These are phyloP conservation scores for Aspergillus phoenicis DNA, from an alignment of 2,329 filamentous ascomycete genomes.

Conservation along the genomic window DNA sequence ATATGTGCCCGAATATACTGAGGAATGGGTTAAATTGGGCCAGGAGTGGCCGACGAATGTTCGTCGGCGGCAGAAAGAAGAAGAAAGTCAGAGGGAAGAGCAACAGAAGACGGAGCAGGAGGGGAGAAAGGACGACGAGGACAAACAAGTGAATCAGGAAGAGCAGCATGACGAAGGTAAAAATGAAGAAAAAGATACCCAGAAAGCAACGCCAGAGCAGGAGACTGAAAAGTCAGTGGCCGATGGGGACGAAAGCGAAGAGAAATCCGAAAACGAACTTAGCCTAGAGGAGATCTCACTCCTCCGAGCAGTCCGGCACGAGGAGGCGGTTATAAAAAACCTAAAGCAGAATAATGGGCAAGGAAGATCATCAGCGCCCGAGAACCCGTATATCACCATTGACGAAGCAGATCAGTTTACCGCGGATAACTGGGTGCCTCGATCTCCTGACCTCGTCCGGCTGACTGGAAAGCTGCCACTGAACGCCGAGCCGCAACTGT, in stretches of 20 bases:
- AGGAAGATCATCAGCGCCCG: constrained; percentile 38
- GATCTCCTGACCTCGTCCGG: constrained; percentile 51
- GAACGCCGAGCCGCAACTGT: constrained; percentile 53
- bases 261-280: constrained; percentile 31
- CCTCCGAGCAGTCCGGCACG: constrained; percentile 46
- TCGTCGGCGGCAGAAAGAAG: not conserved
- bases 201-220: not conserved
- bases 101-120: constrained; percentile 12
- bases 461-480: constrained; percentile 57
- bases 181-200: constrained; percentile 9
- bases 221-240: not conserved
- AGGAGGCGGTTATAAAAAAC: constrained; percentile 46
- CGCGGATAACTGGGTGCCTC: constrained; percentile 58
- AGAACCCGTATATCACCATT: constrained; percentile 43
- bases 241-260: not conserved
- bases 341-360: constrained; percentile 51
- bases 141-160: constrained; percentile 19
- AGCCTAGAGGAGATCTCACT: constrained; percentile 50
- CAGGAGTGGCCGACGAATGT: constrained; percentile 54
- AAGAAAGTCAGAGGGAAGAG: not conserved
- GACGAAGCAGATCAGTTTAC: constrained; percentile 56
- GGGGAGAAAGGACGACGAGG: constrained; percentile 37
- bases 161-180: constrained; percentile 21
- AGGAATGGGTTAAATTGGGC: constrained; percentile 53
- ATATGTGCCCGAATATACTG: constrained; percentile 53